Conservation (phyloP, 169 alveolate species). For the Besnoitia besnoiti region DNA sequence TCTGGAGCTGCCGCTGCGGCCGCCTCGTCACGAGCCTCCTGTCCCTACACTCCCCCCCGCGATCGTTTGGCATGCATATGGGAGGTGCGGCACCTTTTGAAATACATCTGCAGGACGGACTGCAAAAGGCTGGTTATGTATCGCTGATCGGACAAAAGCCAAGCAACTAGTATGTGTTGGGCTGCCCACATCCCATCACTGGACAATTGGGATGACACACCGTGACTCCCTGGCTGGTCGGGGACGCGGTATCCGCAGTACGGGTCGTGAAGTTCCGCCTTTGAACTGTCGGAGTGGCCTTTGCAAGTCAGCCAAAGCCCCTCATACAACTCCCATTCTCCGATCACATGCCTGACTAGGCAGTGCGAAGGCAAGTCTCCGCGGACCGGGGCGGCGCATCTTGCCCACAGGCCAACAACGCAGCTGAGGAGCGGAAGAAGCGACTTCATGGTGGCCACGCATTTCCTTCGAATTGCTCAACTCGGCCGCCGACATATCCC, state of each 20-base stretch:
- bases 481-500: too few species aligned
- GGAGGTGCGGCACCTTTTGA: too few species aligned
- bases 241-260: slow-evolving; percentile 43
- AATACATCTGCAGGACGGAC: too few species aligned
- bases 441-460: too few species aligned
- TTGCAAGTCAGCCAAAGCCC: slow-evolving; percentile 51
- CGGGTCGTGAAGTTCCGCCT: slow-evolving; percentile 40
- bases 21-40: too few species aligned
- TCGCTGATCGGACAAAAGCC: background rate
- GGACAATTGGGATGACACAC: background rate
- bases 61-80: too few species aligned
- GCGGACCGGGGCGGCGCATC: background rate
- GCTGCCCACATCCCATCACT: too few species aligned
- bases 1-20: too few species aligned
- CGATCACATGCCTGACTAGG: slow-evolving; percentile 42
- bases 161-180: too few species aligned
- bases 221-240: slow-evolving; percentile 14
- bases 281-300: background rate
- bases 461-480: too few species aligned
- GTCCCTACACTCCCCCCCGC: too few species aligned
- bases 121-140: too few species aligned
- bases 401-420: background rate
- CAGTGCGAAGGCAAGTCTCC: slow-evolving; percentile 53
- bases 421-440: background rate
- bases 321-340: slow-evolving; percentile 44